Conservation (phyloP, 306 rosid species). For the Prunus mume region DNA sequence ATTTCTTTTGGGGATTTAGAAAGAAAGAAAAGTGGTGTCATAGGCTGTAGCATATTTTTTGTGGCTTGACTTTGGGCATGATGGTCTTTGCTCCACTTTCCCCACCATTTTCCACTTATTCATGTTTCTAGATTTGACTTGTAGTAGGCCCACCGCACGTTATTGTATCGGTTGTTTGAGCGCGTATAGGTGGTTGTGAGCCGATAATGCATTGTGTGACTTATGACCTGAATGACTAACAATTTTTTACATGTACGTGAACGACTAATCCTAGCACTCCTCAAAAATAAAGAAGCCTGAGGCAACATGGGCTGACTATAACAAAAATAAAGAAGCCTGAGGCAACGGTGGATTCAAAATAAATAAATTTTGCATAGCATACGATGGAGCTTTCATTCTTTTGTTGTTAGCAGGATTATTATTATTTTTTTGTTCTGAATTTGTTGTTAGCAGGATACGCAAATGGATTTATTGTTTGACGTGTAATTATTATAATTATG, state of each 20-base stretch:
- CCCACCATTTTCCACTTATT: slow-evolving; percentile 16
- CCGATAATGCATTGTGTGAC: no score
- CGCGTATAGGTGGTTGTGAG: no score
- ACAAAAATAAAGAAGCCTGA: no score
- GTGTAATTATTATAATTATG: not conserved
- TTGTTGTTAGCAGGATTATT: not conserved
- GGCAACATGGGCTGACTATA: not conserved
- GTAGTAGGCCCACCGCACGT: slow-evolving; percentile 20
- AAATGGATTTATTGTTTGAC: not conserved
- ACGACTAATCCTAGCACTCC: no score
- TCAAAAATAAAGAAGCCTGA: no score
- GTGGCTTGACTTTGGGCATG: slow-evolving; percentile 18
- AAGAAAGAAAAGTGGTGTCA: slow-evolving; percentile 3
- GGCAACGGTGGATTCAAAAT: not conserved
- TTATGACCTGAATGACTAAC: no score
- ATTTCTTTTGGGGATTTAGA: not conserved
- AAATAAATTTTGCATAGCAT: not conserved
- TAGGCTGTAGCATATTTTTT: slow-evolving; percentile 6
- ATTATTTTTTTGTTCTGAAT: no score
- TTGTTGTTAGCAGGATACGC: not conserved
- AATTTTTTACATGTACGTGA: no score
- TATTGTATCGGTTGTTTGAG: not conserved
- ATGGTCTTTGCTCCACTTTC: slow-evolving; percentile 14
- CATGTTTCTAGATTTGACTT: slow-evolving; percentile 19
- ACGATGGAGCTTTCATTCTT: not conserved